Evolutionary conservation across 805 yeast species (phyloP).

Genomic region (Sugiyamaella valdiviana): DNA sequence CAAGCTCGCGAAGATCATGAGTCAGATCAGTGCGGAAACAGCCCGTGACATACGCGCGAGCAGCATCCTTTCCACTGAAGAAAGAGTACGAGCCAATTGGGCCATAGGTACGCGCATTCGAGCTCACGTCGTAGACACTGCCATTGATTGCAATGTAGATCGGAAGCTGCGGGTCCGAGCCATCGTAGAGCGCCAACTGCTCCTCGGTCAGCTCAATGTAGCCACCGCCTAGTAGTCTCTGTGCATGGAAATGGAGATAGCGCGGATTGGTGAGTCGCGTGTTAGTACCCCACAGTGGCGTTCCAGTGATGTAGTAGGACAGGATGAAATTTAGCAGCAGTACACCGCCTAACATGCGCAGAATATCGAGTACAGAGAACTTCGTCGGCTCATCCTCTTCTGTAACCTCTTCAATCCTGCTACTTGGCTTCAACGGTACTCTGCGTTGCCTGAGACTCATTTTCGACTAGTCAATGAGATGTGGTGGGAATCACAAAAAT

Average conservation of each 20-base stretch:
- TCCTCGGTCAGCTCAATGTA: constrained; percentile 37
- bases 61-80: constrained; percentile 61
- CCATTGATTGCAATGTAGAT: constrained; percentile 57
- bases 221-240: constrained; percentile 11
- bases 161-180: constrained; percentile 43
- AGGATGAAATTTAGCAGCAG: constrained; percentile 41
- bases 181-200: constrained; percentile 47
- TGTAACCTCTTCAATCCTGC: not conserved
- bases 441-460: constrained; percentile 1
- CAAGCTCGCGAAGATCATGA: constrained; percentile 59
- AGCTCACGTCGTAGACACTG: constrained; percentile 57
- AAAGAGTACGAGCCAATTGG: constrained; percentile 50
- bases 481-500: too few relatives aligned
- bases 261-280: constrained; percentile 44
- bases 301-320: constrained; percentile 54
- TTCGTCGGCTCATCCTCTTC: constrained; percentile 3
- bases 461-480: too few relatives aligned
- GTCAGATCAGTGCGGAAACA: constrained; percentile 60
- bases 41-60: constrained; percentile 66
- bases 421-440: not conserved
- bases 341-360: constrained; percentile 43
- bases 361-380: constrained; percentile 30
- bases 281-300: constrained; percentile 55
- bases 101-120: constrained; percentile 47
- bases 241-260: constrained; percentile 34